phyloP scores from a whole-genome alignment of 2,329 filamentous ascomycete species.

The Colletotrichum sp. region DNA sequence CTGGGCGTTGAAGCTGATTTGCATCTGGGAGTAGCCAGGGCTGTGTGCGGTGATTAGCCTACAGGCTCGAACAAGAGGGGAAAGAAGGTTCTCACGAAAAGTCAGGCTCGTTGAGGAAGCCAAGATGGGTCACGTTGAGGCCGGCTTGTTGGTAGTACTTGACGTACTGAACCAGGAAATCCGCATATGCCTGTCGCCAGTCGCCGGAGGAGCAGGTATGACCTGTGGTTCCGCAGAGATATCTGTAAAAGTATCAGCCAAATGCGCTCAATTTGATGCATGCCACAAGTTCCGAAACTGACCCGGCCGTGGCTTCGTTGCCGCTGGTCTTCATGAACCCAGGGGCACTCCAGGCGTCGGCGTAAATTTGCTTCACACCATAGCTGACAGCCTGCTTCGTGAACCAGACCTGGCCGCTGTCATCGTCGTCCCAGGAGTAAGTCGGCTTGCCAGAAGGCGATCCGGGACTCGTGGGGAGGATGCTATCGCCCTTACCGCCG shows the following conservation, averaged over 20 bases:
- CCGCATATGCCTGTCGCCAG: slow-evolving; percentile 53
- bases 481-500: slow-evolving; percentile 34
- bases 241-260: slow-evolving; percentile 10
- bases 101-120: slow-evolving; percentile 24
- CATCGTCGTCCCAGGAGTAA: slow-evolving; percentile 52
- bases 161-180: slow-evolving; percentile 53
- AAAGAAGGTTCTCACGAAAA: background rate
- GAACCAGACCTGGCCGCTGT: slow-evolving; percentile 57
- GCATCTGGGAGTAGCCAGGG: slow-evolving; percentile 41
- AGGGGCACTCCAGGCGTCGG: slow-evolving; percentile 52
- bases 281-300: background rate
- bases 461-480: slow-evolving; percentile 50
- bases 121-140: slow-evolving; percentile 44
- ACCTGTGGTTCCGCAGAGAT: slow-evolving; percentile 44
- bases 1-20: slow-evolving; percentile 32
- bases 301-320: slow-evolving; percentile 32
- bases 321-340: slow-evolving; percentile 54
- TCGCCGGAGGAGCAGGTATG: slow-evolving; percentile 44
- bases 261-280: background rate
- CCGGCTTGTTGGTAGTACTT: slow-evolving; percentile 49
- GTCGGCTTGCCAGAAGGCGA: slow-evolving; percentile 41
- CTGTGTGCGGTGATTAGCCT: slow-evolving; percentile 11
- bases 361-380: slow-evolving; percentile 43
- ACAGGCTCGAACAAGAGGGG: rapidly evolving
- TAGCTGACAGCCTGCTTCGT: slow-evolving; percentile 50